These are phyloP conservation scores for Pyrenochaeta sp. DNA, from an alignment of 2,329 filamentous ascomycete species.

Conservation along the genomic window DNA sequence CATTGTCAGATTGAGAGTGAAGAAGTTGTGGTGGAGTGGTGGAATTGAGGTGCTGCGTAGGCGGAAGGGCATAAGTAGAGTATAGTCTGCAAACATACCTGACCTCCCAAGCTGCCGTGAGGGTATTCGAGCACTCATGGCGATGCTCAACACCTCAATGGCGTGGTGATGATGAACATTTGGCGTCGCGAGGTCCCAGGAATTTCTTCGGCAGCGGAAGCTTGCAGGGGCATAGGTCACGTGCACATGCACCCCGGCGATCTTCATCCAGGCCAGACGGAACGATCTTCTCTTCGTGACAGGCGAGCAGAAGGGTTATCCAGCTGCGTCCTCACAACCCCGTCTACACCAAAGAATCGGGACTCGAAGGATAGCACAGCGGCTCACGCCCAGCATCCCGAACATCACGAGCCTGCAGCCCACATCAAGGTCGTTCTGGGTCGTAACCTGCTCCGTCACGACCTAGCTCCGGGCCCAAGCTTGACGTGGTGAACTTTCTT, in stretches of 20 bases:
- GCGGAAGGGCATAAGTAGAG: background rate
- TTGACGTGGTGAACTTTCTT: constrained; percentile 27
- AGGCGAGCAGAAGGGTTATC: constrained; percentile 10
- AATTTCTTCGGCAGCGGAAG: constrained; percentile 25
- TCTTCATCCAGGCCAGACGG: background rate
- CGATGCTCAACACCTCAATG: constrained; percentile 35
- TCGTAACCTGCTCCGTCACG: constrained; percentile 27
- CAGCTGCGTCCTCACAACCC: constrained; percentile 4
- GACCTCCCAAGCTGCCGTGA: constrained; percentile 67
- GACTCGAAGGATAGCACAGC: constrained; percentile 3
- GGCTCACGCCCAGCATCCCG: background rate
- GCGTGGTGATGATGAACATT: constrained; percentile 27
- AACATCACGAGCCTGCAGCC: constrained; percentile 1
- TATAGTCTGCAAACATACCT: constrained; percentile 57
- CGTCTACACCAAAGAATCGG: constrained; percentile 1
- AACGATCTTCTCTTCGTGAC: background rate
- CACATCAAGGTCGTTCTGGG: constrained; percentile 13
- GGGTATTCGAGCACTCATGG: constrained; percentile 73
- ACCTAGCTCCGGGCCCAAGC: constrained; percentile 35
- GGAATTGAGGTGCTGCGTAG: background rate
- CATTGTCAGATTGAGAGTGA: background rate
- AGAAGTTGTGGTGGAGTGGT: background rate
- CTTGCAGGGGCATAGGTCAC: background rate
- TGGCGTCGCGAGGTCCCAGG: constrained; percentile 13
- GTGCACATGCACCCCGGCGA: constrained; percentile 18